Evolutionary conservation across 208 protist species (phyloP).

Genomic region (Leishmania turanica): DNA sequence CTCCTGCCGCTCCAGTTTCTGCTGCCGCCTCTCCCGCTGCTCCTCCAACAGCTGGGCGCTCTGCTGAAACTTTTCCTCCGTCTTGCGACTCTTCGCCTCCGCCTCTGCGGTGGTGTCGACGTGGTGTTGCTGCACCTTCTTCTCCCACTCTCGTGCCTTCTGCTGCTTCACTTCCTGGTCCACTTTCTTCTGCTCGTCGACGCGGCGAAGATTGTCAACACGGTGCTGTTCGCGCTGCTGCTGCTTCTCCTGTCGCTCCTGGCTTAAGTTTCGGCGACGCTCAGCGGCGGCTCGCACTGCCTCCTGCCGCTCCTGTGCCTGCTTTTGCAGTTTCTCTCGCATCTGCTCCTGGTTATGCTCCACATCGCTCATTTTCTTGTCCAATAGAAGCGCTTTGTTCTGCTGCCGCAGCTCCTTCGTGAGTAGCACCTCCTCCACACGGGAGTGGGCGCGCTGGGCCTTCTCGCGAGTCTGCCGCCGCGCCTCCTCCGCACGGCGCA

Average conservation of each 20-base stretch:
- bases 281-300: conserved; percentile 76
- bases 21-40: conserved; percentile 65
- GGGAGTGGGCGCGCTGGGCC: conserved; percentile 59
- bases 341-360: conserved; percentile 81
- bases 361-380: conserved; percentile 79
- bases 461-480: conserved; percentile 67
- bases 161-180: conserved; percentile 57
- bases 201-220: conserved; percentile 41
- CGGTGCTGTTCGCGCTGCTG: conserved; percentile 70
- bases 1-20: conserved; percentile 71
- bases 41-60: conserved; percentile 71
- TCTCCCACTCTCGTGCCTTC: conserved; percentile 70
- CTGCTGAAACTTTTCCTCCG: conserved; percentile 67
- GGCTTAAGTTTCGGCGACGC: conserved; percentile 67
- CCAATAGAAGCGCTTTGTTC: conserved; percentile 66
- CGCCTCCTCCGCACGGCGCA: conserved; percentile 71
- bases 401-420: conserved; percentile 75
- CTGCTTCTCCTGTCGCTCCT: conserved; percentile 73
- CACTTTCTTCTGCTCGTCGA: conserved; percentile 79
- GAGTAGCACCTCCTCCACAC: conserved; percentile 78
- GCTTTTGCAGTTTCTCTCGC: conserved; percentile 64
- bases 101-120: conserved; percentile 40
- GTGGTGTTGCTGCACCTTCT: conserved; percentile 64
- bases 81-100: conserved; percentile 44
- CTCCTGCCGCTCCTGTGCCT: conserved; percentile 70